Base-by-base conservation (phyloP, 2,329 filamentous ascomycete genomes). In the Sporothrix mexicana region DNA sequence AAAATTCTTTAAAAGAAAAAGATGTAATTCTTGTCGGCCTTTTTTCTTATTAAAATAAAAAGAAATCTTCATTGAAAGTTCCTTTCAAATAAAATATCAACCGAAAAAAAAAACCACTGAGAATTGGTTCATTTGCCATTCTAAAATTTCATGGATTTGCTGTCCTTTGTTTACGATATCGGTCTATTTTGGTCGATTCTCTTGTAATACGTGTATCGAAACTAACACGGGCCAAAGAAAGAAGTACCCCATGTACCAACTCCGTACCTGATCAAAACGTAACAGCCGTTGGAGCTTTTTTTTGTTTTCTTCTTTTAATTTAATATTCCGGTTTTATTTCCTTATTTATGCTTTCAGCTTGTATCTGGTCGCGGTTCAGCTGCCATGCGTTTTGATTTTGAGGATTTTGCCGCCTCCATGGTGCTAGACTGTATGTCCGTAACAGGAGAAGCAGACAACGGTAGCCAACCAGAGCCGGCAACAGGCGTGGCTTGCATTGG, bases 401-500 rank as follows among this genome's bases (percentile, higher is more conserved):
- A 36, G 30, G 45, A 10, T 7, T 66, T 66, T 66, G 61, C 61
- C 61, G 36, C 61, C 61, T 47, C 43, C 43, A 15, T 47, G 36
- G 61, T 66, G 17, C 43, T 66, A 66, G 20, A 47, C 41, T 66
- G 41, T 8, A 25, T 41, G 3, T 23, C 30, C 2, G 30, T 36
- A 36, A 36, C 30, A 36, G 30, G 30, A 36, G 30, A 36, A 36
- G 7, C 30, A 36, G 30, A 36, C 30, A 36, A 17, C 36, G 41
- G 9, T 4, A 25, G 61, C 61, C 41, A 66, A 66, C 61, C 61
- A 66, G 3, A 25, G 61, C 36, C 41, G 47, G 47, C 61, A 41
- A 66, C 61, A 66, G n/a, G 7, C 41, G 36, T 62, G 59, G 59
- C 59, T 62, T 62, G 36, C 30, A 43, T 62, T 45, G 30, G 30